Conservation (phyloP, 2,329 filamentous ascomycete species). For the Paecilomyces niveus region DNA sequence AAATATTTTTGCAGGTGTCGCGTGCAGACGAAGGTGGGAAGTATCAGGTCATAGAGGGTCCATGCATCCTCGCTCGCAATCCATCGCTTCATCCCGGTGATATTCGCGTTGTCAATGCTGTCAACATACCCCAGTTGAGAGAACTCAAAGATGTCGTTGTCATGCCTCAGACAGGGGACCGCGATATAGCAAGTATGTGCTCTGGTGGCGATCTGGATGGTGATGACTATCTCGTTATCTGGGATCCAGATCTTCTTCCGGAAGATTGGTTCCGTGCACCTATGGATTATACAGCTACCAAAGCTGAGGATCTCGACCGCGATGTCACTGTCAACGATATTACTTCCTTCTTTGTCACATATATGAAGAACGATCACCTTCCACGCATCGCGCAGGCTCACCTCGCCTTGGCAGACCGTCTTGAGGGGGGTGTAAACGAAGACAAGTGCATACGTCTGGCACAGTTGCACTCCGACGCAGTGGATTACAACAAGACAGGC, state of each 20-base stretch:
- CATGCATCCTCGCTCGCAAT: constrained; percentile 83
- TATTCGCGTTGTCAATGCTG: constrained; percentile 76
- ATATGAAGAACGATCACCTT: constrained; percentile 85
- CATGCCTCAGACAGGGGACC: constrained; percentile 73
- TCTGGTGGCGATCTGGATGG: constrained; percentile 94
- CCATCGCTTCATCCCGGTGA: constrained; percentile 92
- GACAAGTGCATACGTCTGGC: constrained; percentile 68
- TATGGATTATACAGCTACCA: constrained; percentile 65
- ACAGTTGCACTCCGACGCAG: constrained; percentile 76
- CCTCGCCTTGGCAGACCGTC: constrained; percentile 64
- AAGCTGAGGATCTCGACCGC: constrained; percentile 49
- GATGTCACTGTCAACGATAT: constrained; percentile 68
- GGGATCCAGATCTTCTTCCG: constrained; percentile 72
- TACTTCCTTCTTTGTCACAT: constrained; percentile 77
- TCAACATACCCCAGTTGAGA: constrained; percentile 63
- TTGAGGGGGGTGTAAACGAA: constrained; percentile 57
- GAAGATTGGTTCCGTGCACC: constrained; percentile 62
- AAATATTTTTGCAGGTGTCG: constrained; percentile 83
- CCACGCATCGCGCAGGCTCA: constrained; percentile 76
- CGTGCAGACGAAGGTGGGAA: constrained; percentile 46
- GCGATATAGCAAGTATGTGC: constrained; percentile 86
- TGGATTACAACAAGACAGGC: constrained; percentile 92
- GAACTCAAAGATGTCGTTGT: constrained; percentile 83
- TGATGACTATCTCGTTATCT: constrained; percentile 91
- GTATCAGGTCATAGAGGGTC: constrained; percentile 62